phyloP scores from a whole-genome alignment of 805 yeast genomes.

The Candida odintsovae region DNA sequence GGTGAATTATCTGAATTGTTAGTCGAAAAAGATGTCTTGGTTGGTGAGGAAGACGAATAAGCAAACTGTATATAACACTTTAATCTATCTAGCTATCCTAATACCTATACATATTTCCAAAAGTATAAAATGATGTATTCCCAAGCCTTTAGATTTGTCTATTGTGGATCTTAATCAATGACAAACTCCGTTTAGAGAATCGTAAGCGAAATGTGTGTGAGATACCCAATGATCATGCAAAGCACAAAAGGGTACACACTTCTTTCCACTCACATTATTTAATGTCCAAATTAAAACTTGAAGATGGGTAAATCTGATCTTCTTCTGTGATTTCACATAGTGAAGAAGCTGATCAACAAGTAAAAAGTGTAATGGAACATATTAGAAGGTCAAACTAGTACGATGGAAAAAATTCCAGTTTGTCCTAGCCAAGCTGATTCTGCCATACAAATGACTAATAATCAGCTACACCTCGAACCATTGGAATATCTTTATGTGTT shows the following conservation, averaged over 20 bases:
- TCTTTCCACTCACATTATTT: not conserved
- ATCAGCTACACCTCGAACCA: not conserved
- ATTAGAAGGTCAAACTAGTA: not conserved
- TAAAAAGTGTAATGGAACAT: not conserved
- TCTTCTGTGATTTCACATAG: not conserved
- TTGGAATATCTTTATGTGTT: not conserved
- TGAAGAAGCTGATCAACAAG: not conserved
- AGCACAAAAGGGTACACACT: not conserved
- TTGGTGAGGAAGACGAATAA: constrained; percentile 57
- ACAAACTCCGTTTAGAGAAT: constrained; percentile 35
- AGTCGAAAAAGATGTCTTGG: constrained; percentile 71
- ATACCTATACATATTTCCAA: not conserved
- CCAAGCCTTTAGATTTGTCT: constrained; percentile 38
- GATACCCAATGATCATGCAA: not conserved
- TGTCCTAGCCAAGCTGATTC: not conserved
- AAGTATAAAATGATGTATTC: constrained; percentile 22
- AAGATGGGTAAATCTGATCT: not conserved
- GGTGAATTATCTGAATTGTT: constrained; percentile 89
- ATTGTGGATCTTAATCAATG: constrained; percentile 21
- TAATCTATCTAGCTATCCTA: not conserved
- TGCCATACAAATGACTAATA: not conserved
- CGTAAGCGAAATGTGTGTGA: not conserved
- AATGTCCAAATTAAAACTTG: not conserved
- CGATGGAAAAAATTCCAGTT: not conserved
- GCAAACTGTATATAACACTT: constrained; percentile 1